phyloP scores from a whole-genome alignment of 2,329 filamentous ascomycete genomes.

The Phialophora chinensis region DNA sequence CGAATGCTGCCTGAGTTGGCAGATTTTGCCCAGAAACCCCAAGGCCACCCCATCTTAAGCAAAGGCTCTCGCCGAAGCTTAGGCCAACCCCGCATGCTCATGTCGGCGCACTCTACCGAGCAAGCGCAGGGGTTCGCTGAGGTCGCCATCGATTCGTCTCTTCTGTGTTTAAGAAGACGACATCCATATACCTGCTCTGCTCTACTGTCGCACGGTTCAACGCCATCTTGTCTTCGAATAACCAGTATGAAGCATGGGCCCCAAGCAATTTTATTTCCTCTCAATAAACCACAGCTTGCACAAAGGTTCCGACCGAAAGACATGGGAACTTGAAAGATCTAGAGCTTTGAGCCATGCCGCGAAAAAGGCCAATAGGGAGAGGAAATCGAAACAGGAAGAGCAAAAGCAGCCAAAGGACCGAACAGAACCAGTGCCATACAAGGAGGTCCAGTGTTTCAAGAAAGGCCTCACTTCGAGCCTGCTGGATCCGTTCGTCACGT shows the following conservation, averaged over 20 bases:
- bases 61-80: neutral
- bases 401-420: neutral
- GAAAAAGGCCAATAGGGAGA: neutral
- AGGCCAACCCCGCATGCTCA: neutral
- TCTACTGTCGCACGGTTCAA: neutral
- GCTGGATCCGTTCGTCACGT: slow-evolving; percentile 2
- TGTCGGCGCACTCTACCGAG: neutral
- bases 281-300: neutral
- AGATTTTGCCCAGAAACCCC: neutral
- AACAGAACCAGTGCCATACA: neutral
- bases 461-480: neutral
- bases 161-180: neutral
- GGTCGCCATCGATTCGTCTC: neutral
- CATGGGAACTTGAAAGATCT: slow-evolving; percentile 4
- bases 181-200: neutral
- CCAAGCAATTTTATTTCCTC: slow-evolving; percentile 1
- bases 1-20: neutral
- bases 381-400: neutral
- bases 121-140: neutral
- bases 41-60: neutral
- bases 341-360: slow-evolving; percentile 1
- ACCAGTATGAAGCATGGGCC: neutral
- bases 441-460: neutral
- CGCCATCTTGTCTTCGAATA: neutral
- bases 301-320: neutral